Percentiles rank a stretch among this genome's conserved stretches.
These are phyloP conservation scores for Graphilbum sp. DNA, from an alignment of 2,329 filamentous ascomycete species.

Conservation along the genomic window DNA sequence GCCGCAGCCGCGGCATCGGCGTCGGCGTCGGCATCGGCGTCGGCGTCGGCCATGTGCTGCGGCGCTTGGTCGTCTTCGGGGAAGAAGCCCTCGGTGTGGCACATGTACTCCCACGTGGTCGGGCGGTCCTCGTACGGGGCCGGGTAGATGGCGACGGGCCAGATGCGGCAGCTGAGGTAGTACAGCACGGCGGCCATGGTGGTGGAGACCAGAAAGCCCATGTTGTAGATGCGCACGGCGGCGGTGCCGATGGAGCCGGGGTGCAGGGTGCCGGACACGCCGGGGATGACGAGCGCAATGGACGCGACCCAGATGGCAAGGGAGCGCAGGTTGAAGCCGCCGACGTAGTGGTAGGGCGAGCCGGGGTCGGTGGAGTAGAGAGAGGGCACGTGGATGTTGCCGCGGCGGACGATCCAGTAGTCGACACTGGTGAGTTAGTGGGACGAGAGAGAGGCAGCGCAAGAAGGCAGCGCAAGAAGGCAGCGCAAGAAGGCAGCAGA, in stretches of 20 bases:
- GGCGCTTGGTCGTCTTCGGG: not conserved
- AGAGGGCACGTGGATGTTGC: conserved; percentile 5
- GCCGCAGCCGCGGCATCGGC: too few relatives aligned
- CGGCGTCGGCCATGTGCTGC: too few relatives aligned
- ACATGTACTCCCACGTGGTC: conserved; percentile 4
- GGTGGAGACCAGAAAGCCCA: conserved; percentile 18
- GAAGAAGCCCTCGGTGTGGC: conserved; percentile 3
- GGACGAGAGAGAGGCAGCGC: too few relatives aligned
- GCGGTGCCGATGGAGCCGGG: conserved; percentile 12
- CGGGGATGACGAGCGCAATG: conserved; percentile 17
- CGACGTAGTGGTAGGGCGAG: conserved; percentile 13
- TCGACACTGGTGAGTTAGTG: conserved; percentile 2
- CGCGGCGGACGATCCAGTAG: conserved; percentile 11
- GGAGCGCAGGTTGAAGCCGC: conserved; percentile 18
- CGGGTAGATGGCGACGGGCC: conserved; percentile 6
- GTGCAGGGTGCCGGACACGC: conserved; percentile 17
- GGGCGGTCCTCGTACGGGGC: not conserved
- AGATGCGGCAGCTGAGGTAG: conserved; percentile 9
- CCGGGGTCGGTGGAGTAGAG: not conserved
- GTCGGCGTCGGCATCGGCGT: too few relatives aligned
- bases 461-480: too few relatives aligned
- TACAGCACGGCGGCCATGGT: conserved; percentile 13
- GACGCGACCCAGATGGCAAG: conserved; percentile 17
- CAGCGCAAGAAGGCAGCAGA: too few relatives aligned
- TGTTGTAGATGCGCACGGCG: conserved; percentile 16